Conservation (phyloP, 805 yeast species). For the Monosporozyma servazzii region DNA sequence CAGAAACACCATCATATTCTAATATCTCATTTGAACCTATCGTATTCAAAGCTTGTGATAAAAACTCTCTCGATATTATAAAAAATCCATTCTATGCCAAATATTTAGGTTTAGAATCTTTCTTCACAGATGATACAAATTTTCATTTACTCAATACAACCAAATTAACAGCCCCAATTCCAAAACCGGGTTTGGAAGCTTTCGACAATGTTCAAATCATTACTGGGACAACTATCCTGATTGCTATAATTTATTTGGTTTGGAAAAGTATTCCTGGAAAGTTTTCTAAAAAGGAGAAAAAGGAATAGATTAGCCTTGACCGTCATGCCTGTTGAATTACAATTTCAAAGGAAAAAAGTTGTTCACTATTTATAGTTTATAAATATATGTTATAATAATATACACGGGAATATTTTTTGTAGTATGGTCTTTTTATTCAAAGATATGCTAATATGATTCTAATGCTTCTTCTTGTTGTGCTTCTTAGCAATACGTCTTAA, state of each 20-base stretch:
- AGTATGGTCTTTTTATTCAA: background rate
- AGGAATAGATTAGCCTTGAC: background rate
- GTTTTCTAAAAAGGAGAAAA: background rate
- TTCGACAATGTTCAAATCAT: slow-evolving; percentile 27
- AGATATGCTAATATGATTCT: background rate
- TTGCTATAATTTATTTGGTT: slow-evolving; percentile 26
- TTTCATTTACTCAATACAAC: slow-evolving; percentile 31
- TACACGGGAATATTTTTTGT: background rate
- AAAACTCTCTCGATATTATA: slow-evolving; percentile 16
- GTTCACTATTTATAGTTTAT: background rate
- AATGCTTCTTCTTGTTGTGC: slow-evolving; percentile 47
- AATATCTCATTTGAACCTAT: slow-evolving; percentile 31
- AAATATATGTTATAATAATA: background rate
- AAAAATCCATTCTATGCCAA: slow-evolving; percentile 34
- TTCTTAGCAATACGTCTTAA: slow-evolving; percentile 83
- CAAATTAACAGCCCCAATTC: slow-evolving; percentile 30
- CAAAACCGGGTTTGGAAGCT: slow-evolving; percentile 28
- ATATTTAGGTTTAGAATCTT: slow-evolving; percentile 36
- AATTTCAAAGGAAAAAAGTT: background rate
- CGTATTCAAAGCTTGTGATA: slow-evolving; percentile 45
- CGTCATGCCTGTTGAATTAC: background rate
- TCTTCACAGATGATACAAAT: slow-evolving; percentile 38
- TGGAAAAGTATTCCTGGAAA: background rate
- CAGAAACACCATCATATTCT: slow-evolving; percentile 11
- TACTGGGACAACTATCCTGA: slow-evolving; percentile 31